Percentiles rank a stretch among this genome's conserved stretches.
phyloP scores from a whole-genome alignment of 495 filamentous ascomycete genomes.

The Penicillium coprophilum region DNA sequence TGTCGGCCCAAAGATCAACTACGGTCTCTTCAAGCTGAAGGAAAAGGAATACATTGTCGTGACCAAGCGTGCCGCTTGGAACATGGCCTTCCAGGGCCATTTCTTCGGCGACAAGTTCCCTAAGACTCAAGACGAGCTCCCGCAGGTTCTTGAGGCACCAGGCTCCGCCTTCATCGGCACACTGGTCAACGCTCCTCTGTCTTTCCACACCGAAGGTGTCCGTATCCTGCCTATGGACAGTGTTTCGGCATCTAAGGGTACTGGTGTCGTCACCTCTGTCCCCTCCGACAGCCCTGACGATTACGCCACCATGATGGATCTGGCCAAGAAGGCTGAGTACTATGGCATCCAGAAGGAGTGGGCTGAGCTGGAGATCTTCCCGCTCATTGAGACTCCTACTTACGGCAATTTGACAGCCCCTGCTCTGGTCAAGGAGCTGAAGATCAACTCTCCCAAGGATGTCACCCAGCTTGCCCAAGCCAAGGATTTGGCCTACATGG shows the following conservation, averaged over 20 bases:
- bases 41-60: conserved; percentile 84
- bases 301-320: conserved; percentile 82
- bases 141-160: conserved; percentile 58
- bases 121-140: conserved; percentile 54
- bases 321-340: conserved; percentile 95
- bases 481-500: conserved; percentile 94
- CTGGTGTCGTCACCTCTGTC: conserved; percentile 92
- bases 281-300: conserved; percentile 96
- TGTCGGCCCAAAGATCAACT: conserved; percentile 86
- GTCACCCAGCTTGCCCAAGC: conserved; percentile 84
- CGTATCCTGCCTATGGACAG: conserved; percentile 93
- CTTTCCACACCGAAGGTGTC: conserved; percentile 79
- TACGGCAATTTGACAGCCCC: conserved; percentile 84
- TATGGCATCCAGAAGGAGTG: conserved; percentile 97
- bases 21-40: conserved; percentile 82
- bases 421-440: conserved; percentile 83
- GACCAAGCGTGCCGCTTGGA: conserved; percentile 83
- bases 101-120: conserved; percentile 76
- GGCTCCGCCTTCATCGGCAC: conserved; percentile 86
- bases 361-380: conserved; percentile 82
- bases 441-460: conserved; percentile 96
- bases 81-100: conserved; percentile 93
- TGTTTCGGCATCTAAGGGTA: conserved; percentile 89
- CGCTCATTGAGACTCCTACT: conserved; percentile 86
- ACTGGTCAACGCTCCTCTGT: conserved; percentile 82